Evolutionary conservation across 2,329 filamentous ascomycete genomes (phyloP).

Genomic region (Helicocarpus griseus): DNA sequence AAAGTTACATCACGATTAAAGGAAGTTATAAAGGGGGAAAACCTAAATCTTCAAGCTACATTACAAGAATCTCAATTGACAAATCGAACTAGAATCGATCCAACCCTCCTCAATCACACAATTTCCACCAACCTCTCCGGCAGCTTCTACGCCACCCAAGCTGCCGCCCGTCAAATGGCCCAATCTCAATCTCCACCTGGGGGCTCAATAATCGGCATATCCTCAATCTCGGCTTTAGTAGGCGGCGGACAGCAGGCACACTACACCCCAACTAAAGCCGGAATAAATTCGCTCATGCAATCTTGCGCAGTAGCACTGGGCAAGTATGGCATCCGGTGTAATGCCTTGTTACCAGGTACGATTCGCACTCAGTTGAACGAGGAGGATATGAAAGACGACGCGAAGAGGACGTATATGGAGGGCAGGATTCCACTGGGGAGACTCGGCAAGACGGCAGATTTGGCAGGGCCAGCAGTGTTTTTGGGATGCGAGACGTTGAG

Average conservation of each 20-base stretch:
- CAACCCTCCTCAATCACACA: slow-evolving; percentile 61
- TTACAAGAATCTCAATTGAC: not conserved
- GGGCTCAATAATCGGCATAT: slow-evolving; percentile 58
- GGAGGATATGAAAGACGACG: slow-evolving; percentile 62
- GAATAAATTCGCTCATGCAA: slow-evolving; percentile 72
- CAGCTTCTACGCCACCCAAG: slow-evolving; percentile 80
- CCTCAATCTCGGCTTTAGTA: slow-evolving; percentile 32
- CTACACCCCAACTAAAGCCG: slow-evolving; percentile 84
- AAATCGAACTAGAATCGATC: slow-evolving; percentile 49
- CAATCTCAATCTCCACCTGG: slow-evolving; percentile 58
- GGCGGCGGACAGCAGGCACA: slow-evolving; percentile 72
- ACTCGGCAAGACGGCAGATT: slow-evolving; percentile 60
- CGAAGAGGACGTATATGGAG: slow-evolving; percentile 70
- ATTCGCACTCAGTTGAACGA: slow-evolving; percentile 79
- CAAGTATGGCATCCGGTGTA: slow-evolving; percentile 66
- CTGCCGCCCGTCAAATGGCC: slow-evolving; percentile 75
- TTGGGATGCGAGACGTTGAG: slow-evolving; percentile 70
- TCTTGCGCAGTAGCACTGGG: slow-evolving; percentile 71
- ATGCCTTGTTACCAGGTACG: slow-evolving; percentile 73
- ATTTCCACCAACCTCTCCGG: slow-evolving; percentile 74
- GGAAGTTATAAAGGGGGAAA: too few relatives aligned
- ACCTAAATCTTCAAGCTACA: too few relatives aligned
- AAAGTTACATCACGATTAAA: too few relatives aligned
- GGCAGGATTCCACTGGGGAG: slow-evolving; percentile 68
- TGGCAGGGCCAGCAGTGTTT: slow-evolving; percentile 79